Base-by-base conservation (phyloP, 2,329 filamentous ascomycete genomes). In the Sporothrix inflata region DNA sequence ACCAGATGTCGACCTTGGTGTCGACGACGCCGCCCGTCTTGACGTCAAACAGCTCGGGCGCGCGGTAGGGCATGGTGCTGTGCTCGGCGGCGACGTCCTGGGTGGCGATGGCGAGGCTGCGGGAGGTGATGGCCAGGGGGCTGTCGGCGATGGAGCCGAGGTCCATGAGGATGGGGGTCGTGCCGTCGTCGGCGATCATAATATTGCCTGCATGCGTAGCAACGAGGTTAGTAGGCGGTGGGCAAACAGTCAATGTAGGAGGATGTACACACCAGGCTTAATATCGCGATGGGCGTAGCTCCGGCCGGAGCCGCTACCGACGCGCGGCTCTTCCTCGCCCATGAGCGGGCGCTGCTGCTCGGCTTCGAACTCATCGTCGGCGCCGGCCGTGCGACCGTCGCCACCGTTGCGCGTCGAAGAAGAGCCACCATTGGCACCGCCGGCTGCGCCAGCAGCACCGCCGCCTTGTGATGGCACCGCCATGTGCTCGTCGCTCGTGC, bases 1-100 rank as follows among this genome's bases (percentile, higher is more conserved):
- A 97, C 96, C 96, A 99, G 76, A 99, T 97, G 81, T 99, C 96
- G 53, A 97, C 94, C 80, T 98, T 98, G 14, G 94, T 97, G 82
- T 98, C 96, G 78, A 99, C 92, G 68, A 94, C 89, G 66, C 91
- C 91, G 74, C 93, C 95, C 3, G 94, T 98, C 83, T 97, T 97
- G 72, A 98, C 96, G 81, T 99, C 96, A 82, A 99, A 99, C 74
- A 99, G 90, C 82, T 99, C 96, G 0, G 96, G 96, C 1, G 96
- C 96, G 73, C 96, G 94, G 83, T 99, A 99, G 0, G 96, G 94
- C 95, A 99, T 98, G 53, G 96, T 99, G 75, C 91, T 95, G 85
- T 98, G 95, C 81, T 99, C 96, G 71, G 95, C 96, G 27, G 96
- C 96, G 53, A 90, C 92, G 81, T 99, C 96, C 83, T 98, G 96